These are phyloP conservation scores for Spergularia azorica DNA, from an alignment of 179 eudicot genomes.

Conservation along the genomic window DNA sequence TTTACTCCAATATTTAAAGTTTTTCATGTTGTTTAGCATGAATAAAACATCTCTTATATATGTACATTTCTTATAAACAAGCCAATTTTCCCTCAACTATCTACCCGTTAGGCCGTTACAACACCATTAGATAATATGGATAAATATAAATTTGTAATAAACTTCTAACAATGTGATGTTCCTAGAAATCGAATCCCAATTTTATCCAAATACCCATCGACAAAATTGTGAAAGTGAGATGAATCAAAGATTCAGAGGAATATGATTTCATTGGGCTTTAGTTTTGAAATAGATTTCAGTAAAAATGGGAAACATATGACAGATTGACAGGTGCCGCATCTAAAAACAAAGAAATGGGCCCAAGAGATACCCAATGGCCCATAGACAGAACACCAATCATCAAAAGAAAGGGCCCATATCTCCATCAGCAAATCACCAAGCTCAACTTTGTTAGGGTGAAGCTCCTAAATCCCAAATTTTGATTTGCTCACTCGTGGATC, in stretches of 20 bases:
- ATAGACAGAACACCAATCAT: neutral
- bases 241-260: neutral
- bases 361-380: conserved; percentile 17
- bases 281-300: neutral
- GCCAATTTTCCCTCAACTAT: too few species aligned
- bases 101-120: too few species aligned
- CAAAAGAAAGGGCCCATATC: conserved; percentile 9
- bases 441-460: neutral
- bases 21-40: too few species aligned
- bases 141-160: too few species aligned
- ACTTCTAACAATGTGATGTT: too few species aligned
- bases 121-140: too few species aligned
- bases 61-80: too few species aligned
- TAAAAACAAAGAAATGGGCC: conserved; percentile 6
- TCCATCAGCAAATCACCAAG: conserved; percentile 26
- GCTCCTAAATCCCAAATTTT: neutral
- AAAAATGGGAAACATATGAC: conserved; percentile 3
- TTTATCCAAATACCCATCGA: too few species aligned
- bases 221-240: neutral
- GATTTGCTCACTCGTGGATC: conserved; percentile 1
- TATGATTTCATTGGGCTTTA: neutral
- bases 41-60: too few species aligned
- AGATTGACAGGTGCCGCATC: neutral
- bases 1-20: too few species aligned
- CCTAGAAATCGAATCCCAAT: too few species aligned